phyloP scores from a whole-genome alignment of 768 basidiomycete species.

The Pholiota microspora region DNA sequence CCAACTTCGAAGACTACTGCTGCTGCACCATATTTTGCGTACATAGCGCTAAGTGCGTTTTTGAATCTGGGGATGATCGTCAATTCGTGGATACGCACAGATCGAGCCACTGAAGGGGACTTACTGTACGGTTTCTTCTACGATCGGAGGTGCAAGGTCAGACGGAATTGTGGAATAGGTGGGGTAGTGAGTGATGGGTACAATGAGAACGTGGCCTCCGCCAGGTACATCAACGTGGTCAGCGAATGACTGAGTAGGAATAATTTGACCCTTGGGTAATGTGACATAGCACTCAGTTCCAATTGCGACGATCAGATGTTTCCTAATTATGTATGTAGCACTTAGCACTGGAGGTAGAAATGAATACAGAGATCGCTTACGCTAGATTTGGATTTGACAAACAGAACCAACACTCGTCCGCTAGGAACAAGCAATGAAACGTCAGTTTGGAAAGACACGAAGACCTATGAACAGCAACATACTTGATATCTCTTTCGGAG shows the following conservation, averaged over 20 bases:
- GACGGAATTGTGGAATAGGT: slow-evolving; percentile 81
- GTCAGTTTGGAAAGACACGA: neutral
- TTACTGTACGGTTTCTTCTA: slow-evolving; percentile 79
- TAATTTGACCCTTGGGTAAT: slow-evolving; percentile 93
- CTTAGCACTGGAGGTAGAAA: no score
- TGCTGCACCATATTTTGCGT: slow-evolving; percentile 62
- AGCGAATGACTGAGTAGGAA: slow-evolving; percentile 67
- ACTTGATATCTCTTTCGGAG: slow-evolving; percentile 81
- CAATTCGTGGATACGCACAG: neutral
- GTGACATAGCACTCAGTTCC: slow-evolving; percentile 93
- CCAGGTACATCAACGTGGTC: slow-evolving; percentile 71
- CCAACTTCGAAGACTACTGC: slow-evolving; percentile 89
- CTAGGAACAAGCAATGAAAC: slow-evolving; percentile 31
- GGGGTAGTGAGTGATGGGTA: slow-evolving; percentile 92
- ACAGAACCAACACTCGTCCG: slow-evolving; percentile 98
- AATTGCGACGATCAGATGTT: slow-evolving; percentile 94
- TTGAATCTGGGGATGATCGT: slow-evolving; percentile 60
- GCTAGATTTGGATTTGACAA: slow-evolving; percentile 90
- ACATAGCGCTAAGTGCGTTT: slow-evolving; percentile 67
- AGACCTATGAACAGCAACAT: slow-evolving; percentile 28
- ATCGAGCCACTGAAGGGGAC: slow-evolving; percentile 7
- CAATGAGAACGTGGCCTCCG: slow-evolving; percentile 92
- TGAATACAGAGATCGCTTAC: slow-evolving; percentile 45
- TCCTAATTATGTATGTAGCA: no score
- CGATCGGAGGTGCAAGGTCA: slow-evolving; percentile 71